Evolutionary conservation across 2,329 filamentous ascomycete genomes (phyloP), one percentile per base, ranked within the genome.

Genomic region (Diaporthe sp.): DNA sequence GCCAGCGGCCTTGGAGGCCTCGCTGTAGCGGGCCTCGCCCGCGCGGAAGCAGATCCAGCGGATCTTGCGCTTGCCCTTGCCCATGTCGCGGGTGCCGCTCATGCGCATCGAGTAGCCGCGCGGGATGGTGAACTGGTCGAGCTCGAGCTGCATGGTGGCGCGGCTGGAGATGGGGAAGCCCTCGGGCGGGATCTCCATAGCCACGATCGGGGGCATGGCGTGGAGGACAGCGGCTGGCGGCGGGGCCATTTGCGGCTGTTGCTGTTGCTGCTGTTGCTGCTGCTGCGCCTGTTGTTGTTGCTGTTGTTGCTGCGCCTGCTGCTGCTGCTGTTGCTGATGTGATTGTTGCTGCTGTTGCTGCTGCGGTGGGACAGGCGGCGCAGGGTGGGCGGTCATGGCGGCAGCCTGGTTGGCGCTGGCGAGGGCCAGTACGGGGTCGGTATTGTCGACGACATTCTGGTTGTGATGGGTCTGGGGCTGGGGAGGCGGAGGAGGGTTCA

Each of bases 61-160:
- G 72, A 84, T 83, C 76, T 84, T 84, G 76, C 82, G 82, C 67
- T 82, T 83, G 4, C 75, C 75, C 75, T 76, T 76, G 77, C 82
- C 83, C 68, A 82, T 81, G 44, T 82, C 82, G 19, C 83, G 83
- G 49, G 82, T 83, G 61, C 83, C 83, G 71, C 82, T 83, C 79
- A 84, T 84, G 77, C 83, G 83, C 83, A 84, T 83, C 78, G 82
- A 83, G 79, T 84, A 84, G 49, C 83, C 83, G 55, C 82, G 82
- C 13, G 82, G 82, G 28, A 84, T 80, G 31, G 83, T 84, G 80
- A 79, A 84, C 62, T 77, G 72, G 79, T 84, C 83, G 2, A 84
- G 82, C 79, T 83, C 82, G 37, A 83, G 82, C 76, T 84, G 83
- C 79, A 84, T 83, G 57, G 79, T 78, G 37, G 80, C 80, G 19